Base-by-base conservation (phyloP, 306 rosid species). In the Fagus crenata region DNA sequence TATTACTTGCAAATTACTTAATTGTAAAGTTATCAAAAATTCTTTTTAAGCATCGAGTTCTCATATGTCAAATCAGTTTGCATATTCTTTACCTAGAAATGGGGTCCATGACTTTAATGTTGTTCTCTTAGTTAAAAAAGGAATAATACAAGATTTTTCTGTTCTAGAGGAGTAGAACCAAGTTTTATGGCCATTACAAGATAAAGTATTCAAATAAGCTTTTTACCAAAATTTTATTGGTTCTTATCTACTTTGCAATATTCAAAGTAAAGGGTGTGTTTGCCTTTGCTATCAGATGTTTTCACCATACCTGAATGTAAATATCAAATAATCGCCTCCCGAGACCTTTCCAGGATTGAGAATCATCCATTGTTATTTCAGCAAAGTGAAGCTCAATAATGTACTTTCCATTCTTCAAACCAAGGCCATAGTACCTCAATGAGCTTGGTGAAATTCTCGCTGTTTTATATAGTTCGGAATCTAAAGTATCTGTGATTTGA, bases 301-400 rank as follows among this genome's bases (percentile, higher is more conserved):
- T 12, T 67, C 36, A 12, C 74, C 7, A 7, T 79, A 84, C 87
- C 87, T 84, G 87, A 56, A 83, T 56, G 81, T 83, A 83, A 42
- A 83, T 63, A 67, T 83, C 81, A 41, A 83, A 83, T 32, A 83
- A 15, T 70, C 86, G 86, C 76, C 81, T 79, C 4, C 86, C 86
- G 7, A 83, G 84, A 43, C 78, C 84, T 79, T 65, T 83, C 86
- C 86, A 83, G 8, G 86, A 79, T 14, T 3, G 28, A 56, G 75
- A 42, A 69, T 83, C 83, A 4, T 79, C 86, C 83, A 83, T 75
- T 43, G 65, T 54, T 65, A 83, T 75, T 78, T 83, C 81, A 8
- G 84, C 86, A 71, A 83, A 83, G 83, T 83, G 86, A 65, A 83
- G 83, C 81, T 75, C 78, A 13, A 83, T 72, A 6, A 31, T 5